Conservation (phyloP, 2,329 filamentous ascomycete genomes). For the Zasmidium cellare region DNA sequence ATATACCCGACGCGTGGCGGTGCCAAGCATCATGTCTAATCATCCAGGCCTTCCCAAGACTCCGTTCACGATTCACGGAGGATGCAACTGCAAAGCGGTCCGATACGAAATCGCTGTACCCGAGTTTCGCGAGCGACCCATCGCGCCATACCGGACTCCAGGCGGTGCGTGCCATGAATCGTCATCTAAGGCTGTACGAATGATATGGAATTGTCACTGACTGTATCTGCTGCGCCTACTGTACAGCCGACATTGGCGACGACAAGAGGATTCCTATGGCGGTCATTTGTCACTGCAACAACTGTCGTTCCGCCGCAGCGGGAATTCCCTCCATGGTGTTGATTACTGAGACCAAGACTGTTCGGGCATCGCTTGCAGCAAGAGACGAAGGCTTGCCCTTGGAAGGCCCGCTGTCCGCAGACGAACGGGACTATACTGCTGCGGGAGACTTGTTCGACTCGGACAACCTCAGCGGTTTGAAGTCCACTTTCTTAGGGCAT, state of each 20-base stretch:
- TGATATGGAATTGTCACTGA: background rate
- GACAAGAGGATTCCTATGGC: conserved; percentile 7
- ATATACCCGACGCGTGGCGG: background rate
- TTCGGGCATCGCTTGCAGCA: background rate
- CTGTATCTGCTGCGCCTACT: background rate
- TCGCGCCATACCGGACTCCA: conserved; percentile 5
- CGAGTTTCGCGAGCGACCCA: conserved; percentile 3
- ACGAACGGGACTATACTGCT: background rate
- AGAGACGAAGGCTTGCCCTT: background rate
- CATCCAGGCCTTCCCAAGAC: background rate
- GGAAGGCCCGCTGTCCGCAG: background rate
- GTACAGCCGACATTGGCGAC: conserved; percentile 5
- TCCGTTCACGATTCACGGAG: conserved; percentile 9
- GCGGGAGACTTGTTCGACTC: conserved; percentile 4
- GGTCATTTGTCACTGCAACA: conserved; percentile 12
- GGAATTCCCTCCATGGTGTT: conserved; percentile 4
- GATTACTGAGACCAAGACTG: conserved; percentile 2
- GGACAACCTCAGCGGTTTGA: background rate
- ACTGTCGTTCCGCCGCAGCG: conserved; percentile 9
- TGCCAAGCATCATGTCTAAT: conserved; percentile 1
- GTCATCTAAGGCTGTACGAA: background rate
- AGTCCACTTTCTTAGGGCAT: conserved; percentile 1
- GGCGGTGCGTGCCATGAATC: background rate
- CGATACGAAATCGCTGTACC: conserved; percentile 11
- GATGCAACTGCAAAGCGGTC: conserved; percentile 17